Percentiles rank a stretch among this genome's conserved stretches.
phyloP scores from a whole-genome alignment of 169 alveolate species.

The Eimeria falciformis region DNA sequence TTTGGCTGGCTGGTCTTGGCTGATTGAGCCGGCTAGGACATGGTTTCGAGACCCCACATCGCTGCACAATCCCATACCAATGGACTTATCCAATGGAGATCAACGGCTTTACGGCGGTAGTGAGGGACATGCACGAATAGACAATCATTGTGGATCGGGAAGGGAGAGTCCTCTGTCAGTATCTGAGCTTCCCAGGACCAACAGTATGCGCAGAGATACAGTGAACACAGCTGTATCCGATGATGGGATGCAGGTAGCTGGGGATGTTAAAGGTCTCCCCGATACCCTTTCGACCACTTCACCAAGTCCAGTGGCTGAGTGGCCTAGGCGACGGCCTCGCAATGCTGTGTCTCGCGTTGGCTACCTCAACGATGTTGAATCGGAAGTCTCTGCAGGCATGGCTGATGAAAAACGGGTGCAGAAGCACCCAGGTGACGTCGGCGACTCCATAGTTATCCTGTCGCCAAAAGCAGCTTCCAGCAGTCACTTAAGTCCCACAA shows the following conservation, averaged over 20 bases:
- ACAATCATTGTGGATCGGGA: neutral
- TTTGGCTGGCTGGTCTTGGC: too few species aligned
- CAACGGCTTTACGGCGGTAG: neutral
- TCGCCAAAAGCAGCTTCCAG: neutral
- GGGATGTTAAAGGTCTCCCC: too few species aligned
- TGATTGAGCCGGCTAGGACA: too few species aligned
- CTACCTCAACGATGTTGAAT: neutral
- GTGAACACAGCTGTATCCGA: too few species aligned
- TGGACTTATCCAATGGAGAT: neutral
- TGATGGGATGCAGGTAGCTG: too few species aligned
- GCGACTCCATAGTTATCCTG: neutral
- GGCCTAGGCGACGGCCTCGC: conserved; percentile 40
- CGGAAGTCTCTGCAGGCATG: neutral
- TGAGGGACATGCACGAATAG: neutral
- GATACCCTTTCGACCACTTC: too few species aligned
- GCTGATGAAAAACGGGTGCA: neutral
- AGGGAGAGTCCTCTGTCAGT: conserved; percentile 48
- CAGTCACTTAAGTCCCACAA: neutral
- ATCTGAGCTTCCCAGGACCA: conserved; percentile 1
- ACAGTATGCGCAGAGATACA: too few species aligned
- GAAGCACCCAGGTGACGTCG: neutral
- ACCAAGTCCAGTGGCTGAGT: neutral
- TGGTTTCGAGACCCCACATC: too few species aligned
- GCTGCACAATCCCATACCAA: too few species aligned
- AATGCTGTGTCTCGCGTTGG: conserved; percentile 33